Conservation (phyloP, 2,329 filamentous ascomycete genomes). For the Trichoderma citrinoviride region DNA sequence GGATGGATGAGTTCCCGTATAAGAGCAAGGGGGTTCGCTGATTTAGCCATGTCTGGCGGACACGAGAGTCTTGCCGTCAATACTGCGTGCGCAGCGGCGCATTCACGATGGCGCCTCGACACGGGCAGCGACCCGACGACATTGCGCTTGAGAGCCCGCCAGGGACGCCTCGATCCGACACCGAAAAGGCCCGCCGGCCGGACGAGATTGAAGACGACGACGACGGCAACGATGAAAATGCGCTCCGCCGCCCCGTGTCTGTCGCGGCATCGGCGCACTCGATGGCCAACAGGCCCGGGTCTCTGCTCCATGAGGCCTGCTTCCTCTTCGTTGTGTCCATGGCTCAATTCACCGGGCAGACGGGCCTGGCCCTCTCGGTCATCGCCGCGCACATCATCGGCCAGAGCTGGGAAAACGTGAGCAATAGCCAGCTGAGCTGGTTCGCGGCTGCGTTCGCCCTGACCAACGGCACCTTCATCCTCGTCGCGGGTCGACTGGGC, state of each 20-base stretch:
- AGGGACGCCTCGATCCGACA: neutral
- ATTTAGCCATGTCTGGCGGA: conserved; percentile 2
- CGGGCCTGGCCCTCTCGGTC: neutral
- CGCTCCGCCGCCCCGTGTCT: neutral
- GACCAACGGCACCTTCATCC: conserved; percentile 48
- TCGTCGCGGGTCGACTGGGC: conserved; percentile 52
- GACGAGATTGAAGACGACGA: conserved; percentile 5
- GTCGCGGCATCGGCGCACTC: conserved; percentile 3
- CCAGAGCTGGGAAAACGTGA: conserved; percentile 6
- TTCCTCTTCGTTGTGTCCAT: conserved; percentile 16
- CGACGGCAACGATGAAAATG: conserved; percentile 3
- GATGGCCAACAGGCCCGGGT: conserved; percentile 5
- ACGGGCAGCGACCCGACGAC: neutral
- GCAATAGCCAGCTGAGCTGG: conserved; percentile 10
- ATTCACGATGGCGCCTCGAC: neutral
- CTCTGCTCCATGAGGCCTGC: conserved; percentile 11
- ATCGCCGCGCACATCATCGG: conserved; percentile 11
- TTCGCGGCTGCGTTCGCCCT: conserved; percentile 9
- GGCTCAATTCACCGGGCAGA: conserved; percentile 6
- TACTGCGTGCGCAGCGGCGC: conserved; percentile 1
- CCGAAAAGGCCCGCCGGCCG: neutral
- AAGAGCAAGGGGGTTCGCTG: conserved; percentile 9
- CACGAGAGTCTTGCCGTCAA: neutral
- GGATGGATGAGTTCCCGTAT: neutral
- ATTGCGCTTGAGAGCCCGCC: neutral